Percentiles rank a stretch among this genome's conserved stretches.
Evolutionary conservation across 2,329 filamentous ascomycete species (phyloP).

Genomic region (Coniella vitis): DNA sequence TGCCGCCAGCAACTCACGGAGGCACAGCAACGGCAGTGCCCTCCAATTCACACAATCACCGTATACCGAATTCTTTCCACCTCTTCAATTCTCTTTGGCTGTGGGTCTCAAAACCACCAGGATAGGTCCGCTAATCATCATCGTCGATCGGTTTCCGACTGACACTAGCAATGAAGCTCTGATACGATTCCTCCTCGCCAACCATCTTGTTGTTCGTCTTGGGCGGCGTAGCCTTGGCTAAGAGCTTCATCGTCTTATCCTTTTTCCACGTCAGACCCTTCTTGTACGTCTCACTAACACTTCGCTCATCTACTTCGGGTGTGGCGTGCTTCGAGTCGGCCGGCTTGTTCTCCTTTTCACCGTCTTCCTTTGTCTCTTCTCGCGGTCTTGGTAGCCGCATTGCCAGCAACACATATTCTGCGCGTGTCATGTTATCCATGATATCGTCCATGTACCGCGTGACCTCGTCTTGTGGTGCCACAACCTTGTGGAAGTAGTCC

Average conservation of each 20-base stretch:
- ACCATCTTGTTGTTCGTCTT: conserved; percentile 3
- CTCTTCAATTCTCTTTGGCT: too few species aligned
- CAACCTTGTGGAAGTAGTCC: conserved; percentile 53
- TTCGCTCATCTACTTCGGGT: conserved; percentile 20
- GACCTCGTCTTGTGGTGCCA: conserved; percentile 58
- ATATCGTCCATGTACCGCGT: conserved; percentile 62
- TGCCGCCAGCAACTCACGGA: too few species aligned
- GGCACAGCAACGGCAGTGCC: too few species aligned
- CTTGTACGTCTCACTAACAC: conserved; percentile 2
- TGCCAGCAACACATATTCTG: conserved; percentile 59
- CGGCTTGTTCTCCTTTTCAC: conserved; percentile 19
- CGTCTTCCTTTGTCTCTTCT: conserved; percentile 27
- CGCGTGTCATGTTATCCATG: conserved; percentile 62
- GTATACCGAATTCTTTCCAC: too few species aligned
- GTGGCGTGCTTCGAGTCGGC: conserved; percentile 15
- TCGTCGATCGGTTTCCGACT: conserved; percentile 10
- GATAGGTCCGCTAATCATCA: conserved; percentile 6
- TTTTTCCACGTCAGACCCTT: conserved; percentile 16
- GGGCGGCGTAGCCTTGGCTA: conserved; percentile 4
- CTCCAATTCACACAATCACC: too few species aligned
- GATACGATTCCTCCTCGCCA: conserved; percentile 15
- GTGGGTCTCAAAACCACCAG: too few species aligned
- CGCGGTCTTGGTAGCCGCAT: conserved; percentile 54
- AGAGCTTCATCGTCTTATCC: conserved; percentile 12
- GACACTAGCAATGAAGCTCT: conserved; percentile 15